Conservation (phyloP, 2,329 filamentous ascomycete genomes). For the Nannizzia gypsea region DNA sequence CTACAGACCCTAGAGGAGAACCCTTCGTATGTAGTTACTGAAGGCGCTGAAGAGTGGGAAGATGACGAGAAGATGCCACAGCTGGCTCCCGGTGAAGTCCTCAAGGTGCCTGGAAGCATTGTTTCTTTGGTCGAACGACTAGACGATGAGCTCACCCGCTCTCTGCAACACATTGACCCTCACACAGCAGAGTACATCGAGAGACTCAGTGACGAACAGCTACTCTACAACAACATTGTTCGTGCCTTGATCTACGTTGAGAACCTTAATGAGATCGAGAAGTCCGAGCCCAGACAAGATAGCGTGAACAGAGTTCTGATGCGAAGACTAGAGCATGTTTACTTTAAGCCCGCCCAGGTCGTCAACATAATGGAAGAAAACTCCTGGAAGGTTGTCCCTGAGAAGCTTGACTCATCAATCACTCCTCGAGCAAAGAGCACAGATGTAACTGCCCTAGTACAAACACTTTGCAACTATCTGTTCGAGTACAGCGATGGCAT, state of each 20-base stretch:
- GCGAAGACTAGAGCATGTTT: constrained; percentile 89
- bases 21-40: constrained; percentile 71
- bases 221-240: constrained; percentile 85
- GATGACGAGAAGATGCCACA: constrained; percentile 89
- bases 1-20: constrained; percentile 69
- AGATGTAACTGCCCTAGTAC: constrained; percentile 63
- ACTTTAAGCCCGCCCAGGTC: constrained; percentile 96
- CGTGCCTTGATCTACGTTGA: constrained; percentile 83
- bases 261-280: constrained; percentile 50
- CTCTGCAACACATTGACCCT: constrained; percentile 93
- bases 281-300: constrained; percentile 68
- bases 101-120: constrained; percentile 88
- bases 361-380: constrained; percentile 89
- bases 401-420: constrained; percentile 61
- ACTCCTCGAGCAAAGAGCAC: constrained; percentile 58
- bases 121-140: constrained; percentile 90
- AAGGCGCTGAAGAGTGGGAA: constrained; percentile 95
- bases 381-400: constrained; percentile 71
- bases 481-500: constrained; percentile 93
- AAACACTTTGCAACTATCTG: constrained; percentile 84
- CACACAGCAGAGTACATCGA: constrained; percentile 99
- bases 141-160: constrained; percentile 92
- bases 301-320: constrained; percentile 86
- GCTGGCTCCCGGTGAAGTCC: constrained; percentile 59
- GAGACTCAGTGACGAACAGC: constrained; percentile 76